These are phyloP conservation scores for Alternaria tenuissima DNA, from an alignment of 2,329 filamentous ascomycete species.

Conservation along the genomic window DNA sequence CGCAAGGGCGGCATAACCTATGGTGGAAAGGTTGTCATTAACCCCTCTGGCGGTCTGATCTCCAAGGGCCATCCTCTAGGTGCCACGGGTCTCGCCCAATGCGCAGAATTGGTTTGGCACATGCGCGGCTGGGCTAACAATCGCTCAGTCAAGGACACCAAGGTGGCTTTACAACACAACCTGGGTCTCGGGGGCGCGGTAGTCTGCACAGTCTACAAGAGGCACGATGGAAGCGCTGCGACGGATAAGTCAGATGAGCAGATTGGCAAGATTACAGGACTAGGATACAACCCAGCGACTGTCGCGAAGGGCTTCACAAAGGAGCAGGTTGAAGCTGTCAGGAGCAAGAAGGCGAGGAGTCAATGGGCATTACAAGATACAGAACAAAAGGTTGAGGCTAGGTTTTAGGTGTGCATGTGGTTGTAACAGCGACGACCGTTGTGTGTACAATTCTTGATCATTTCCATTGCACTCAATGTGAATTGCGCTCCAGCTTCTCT, in stretches of 20 bases:
- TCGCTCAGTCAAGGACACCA: constrained; percentile 73
- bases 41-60: constrained; percentile 93
- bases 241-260: constrained; percentile 67
- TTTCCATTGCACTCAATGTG: neutral
- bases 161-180: constrained; percentile 86
- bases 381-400: constrained; percentile 74
- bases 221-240: constrained; percentile 77
- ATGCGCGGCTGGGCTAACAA: constrained; percentile 96
- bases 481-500: neutral
- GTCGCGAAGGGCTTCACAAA: constrained; percentile 88
- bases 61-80: constrained; percentile 96
- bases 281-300: constrained; percentile 93
- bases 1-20: constrained; percentile 90
- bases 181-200: constrained; percentile 89
- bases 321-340: constrained; percentile 72
- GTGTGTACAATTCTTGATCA: neutral
- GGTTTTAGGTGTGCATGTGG: constrained; percentile 60
- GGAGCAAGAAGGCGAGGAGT: constrained; percentile 71
- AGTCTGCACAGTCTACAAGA: constrained; percentile 87
- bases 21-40: constrained; percentile 81
- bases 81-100: constrained; percentile 93
- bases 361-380: constrained; percentile 83
- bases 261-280: constrained; percentile 70
- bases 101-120: constrained; percentile 94
- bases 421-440: neutral